These are phyloP conservation scores for Pochonia chlamydosporia DNA, from an alignment of 2,329 filamentous ascomycete genomes.

Conservation along the genomic window DNA sequence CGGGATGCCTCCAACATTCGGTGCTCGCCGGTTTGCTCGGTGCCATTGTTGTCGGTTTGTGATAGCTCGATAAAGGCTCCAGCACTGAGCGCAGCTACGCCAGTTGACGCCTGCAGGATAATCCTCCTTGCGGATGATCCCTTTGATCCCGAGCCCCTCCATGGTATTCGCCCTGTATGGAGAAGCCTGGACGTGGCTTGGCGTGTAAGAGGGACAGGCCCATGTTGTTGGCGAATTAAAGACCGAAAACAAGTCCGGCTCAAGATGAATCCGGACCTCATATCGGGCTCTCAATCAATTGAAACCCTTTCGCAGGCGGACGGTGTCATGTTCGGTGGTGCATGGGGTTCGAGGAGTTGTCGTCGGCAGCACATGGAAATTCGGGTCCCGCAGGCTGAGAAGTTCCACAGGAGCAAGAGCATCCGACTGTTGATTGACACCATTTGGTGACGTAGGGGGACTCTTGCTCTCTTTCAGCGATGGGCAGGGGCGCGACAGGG, in stretches of 20 bases:
- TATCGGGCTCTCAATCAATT: conserved; percentile 26
- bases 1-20: conserved; percentile 83
- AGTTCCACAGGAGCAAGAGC: background rate
- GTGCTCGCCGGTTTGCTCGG: conserved; percentile 64
- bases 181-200: conserved; percentile 20
- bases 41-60: conserved; percentile 44
- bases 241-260: conserved; percentile 39
- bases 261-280: conserved; percentile 39
- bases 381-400: background rate
- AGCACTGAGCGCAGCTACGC: conserved; percentile 43
- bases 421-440: background rate
- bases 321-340: conserved; percentile 13
- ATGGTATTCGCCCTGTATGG: conserved; percentile 19
- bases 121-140: conserved; percentile 16
- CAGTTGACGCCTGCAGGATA: conserved; percentile 33
- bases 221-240: conserved; percentile 22
- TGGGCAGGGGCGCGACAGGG: no score
- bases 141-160: conserved; percentile 10
- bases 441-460: conserved; percentile 15
- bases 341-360: conserved; percentile 1
- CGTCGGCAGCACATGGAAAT: background rate
- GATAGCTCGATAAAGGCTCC: conserved; percentile 53
- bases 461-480: no score
- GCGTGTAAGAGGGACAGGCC: conserved; percentile 13
- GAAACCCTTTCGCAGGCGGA: conserved; percentile 3